Evolutionary conservation across 2,329 filamentous ascomycete genomes (phyloP), one percentile per base, ranked within the genome.

Genomic region (Chaetothyriales sp.): DNA sequence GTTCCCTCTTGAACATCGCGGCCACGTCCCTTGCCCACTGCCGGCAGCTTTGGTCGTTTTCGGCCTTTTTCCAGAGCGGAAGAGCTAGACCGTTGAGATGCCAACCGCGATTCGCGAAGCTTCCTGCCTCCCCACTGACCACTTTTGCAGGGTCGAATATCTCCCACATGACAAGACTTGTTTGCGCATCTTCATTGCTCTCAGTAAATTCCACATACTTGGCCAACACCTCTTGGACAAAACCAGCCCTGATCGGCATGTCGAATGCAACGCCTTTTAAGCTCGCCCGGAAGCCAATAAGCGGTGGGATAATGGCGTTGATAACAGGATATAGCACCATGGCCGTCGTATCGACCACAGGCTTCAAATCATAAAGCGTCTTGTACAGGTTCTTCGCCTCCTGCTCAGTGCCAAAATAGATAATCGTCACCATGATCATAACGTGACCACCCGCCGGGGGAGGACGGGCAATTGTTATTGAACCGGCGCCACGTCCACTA

Each of bases 221-320:
- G 1, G 64, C 59, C 5, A 66, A 60, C 4, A 68, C 58, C 5
- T 58, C 53, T 51, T 66, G 56, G 19, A 65, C 58, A 47, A 71
- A 68, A 0, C 55, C 54, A 4, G 60, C 60, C 18, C 64, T 64
- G 19, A 76, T 58, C 0, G 73, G 71, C 22, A 71, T 64, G 5
- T 68, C 65, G 56, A 70, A 70, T 49, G 70, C 73, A 8, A 71
- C 63, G 0, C 72, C 72, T 51, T 73, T 72, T 53, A 71, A 68
- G 3, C 69, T 65, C 45, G 64, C 65, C 2, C 70, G 65, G n/a
- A 67, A 62, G 0, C 63, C 64, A 9, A 67, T 65, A 43, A 65
- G 64, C 0, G 62, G 64, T 54, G 71, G 71, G 43, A 65, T 60
- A 0, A 68, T 54, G 2, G 59, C 63, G 56, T 75, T 76, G 46